These are phyloP conservation scores for Pistacia integerrima DNA, from an alignment of 345 rosid genomes.

Conservation along the genomic window DNA sequence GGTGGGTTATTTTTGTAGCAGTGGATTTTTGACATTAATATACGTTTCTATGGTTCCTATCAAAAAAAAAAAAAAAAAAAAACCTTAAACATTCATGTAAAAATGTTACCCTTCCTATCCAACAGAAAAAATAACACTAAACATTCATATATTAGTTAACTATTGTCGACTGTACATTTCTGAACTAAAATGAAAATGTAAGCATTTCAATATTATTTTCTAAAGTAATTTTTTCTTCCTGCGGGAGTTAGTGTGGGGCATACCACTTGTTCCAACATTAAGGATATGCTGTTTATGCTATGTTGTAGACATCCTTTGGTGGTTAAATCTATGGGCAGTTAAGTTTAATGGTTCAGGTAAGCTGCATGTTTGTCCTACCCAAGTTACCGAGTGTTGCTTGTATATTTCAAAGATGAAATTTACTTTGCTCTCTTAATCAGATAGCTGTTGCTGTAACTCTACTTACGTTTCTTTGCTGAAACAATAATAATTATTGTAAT, in stretches of 20 bases:
- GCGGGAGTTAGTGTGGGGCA: not conserved
- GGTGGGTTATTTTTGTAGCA: too few relatives aligned
- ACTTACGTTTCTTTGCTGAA: not conserved
- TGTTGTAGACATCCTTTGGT: too few relatives aligned
- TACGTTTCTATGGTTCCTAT: too few relatives aligned
- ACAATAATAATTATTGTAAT: not conserved
- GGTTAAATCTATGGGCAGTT: too few relatives aligned
- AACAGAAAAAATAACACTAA: too few relatives aligned
- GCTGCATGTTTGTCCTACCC: not conserved
- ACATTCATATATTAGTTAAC: too few relatives aligned
- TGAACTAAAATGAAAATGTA: not conserved
- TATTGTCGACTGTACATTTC: not conserved
- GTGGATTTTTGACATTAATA: too few relatives aligned
- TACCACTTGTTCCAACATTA: not conserved
- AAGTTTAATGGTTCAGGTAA: not conserved
- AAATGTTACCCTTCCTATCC: too few relatives aligned
- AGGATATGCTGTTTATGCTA: not conserved
- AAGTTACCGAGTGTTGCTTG: not conserved
- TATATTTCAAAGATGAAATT: not conserved
- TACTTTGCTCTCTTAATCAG: not conserved
- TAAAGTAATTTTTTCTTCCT: not conserved
- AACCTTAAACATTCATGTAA: too few relatives aligned
- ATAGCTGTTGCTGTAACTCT: not conserved
- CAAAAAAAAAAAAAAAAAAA: too few relatives aligned
- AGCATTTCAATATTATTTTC: too few relatives aligned